Evolutionary conservation across 1,284 basidiomycete species (phyloP).

Genomic region (Volvariella surrecta): DNA sequence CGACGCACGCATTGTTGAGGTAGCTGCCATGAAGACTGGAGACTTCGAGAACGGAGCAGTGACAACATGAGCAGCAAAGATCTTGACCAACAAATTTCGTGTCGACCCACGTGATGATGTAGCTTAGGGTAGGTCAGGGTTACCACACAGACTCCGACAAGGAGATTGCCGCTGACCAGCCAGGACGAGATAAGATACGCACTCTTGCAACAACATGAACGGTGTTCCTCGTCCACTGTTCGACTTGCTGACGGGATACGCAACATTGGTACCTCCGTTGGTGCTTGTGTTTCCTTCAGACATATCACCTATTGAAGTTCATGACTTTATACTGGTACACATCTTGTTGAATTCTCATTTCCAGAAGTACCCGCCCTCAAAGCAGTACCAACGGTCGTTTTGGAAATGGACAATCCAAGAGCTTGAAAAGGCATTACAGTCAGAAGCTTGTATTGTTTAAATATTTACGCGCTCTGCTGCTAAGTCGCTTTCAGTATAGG

Average conservation of each 20-base stretch:
- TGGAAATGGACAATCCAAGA: constrained; percentile 62
- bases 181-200: too few species aligned
- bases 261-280: constrained; percentile 39
- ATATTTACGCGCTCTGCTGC: too few species aligned
- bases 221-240: constrained; percentile 19
- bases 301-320: constrained; percentile 27
- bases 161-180: constrained; percentile 12
- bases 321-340: constrained; percentile 43
- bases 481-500: constrained; percentile 21
- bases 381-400: constrained; percentile 50
- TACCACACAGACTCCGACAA: constrained; percentile 4
- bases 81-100: constrained; percentile 20
- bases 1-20: constrained; percentile 17
- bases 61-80: constrained; percentile 23
- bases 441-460: too few species aligned
- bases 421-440: constrained; percentile 35
- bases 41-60: constrained; percentile 14
- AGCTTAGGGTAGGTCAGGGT: constrained; percentile 12
- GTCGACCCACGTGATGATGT: neutral
- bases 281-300: constrained; percentile 28
- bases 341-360: constrained; percentile 48
- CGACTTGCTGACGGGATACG: constrained; percentile 41
- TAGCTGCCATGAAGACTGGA: constrained; percentile 17
- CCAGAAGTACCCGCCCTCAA: constrained; percentile 47
- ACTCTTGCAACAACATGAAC: too few species aligned